phyloP scores from a whole-genome alignment of 352 stramenopile genomes.

The Pythium vanterpoolii region DNA sequence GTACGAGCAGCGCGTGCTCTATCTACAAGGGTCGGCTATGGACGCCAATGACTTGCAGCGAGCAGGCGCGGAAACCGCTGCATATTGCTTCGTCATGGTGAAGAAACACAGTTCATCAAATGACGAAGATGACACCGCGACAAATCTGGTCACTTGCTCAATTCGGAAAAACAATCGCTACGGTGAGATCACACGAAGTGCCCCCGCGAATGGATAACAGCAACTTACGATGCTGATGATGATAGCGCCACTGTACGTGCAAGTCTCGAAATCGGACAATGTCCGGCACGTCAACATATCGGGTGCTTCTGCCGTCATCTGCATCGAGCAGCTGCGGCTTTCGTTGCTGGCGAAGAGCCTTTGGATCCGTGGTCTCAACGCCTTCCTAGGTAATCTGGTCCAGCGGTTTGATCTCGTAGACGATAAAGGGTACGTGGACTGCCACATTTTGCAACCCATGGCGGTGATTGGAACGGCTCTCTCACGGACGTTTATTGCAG shows the following conservation, averaged over 20 bases:
- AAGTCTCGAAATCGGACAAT: constrained; percentile 79
- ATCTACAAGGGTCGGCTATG: constrained; percentile 78
- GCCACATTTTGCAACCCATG: background rate
- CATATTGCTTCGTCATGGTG: constrained; percentile 73
- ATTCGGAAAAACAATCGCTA: constrained; percentile 75
- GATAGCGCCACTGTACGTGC: constrained; percentile 59
- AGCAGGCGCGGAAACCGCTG: constrained; percentile 40
- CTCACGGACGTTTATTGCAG: constrained; percentile 10
- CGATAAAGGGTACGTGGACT: constrained; percentile 38
- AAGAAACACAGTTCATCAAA: constrained; percentile 59
- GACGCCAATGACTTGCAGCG: constrained; percentile 63
- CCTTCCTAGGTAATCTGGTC: constrained; percentile 76
- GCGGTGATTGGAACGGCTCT: background rate
- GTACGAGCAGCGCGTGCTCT: constrained; percentile 75
- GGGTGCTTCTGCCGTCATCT: constrained; percentile 64
- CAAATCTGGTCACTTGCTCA: constrained; percentile 72
- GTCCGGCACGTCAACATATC: constrained; percentile 71
- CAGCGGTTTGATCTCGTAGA: constrained; percentile 44
- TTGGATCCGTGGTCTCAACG: constrained; percentile 66
- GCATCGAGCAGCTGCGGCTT: constrained; percentile 70
- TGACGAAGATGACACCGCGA: constrained; percentile 65
- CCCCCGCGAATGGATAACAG: background rate
- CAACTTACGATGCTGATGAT: background rate
- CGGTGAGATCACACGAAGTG: constrained; percentile 25
- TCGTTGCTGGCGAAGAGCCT: constrained; percentile 71